These are phyloP conservation scores for Blastocystis sp. DNA, from an alignment of 352 stramenopile genomes.

Conservation along the genomic window DNA sequence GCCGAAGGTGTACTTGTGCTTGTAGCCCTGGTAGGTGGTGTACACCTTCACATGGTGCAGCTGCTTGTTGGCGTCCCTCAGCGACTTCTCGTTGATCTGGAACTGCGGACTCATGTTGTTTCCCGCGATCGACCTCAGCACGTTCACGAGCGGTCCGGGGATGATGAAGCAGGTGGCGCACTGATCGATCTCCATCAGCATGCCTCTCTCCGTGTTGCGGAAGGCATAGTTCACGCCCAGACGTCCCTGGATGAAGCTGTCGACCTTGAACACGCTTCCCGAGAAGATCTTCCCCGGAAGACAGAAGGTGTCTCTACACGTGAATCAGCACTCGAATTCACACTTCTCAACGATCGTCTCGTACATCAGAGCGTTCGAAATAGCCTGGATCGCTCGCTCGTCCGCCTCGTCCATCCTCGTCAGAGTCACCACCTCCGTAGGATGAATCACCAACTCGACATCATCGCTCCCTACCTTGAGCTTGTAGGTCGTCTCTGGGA, in stretches of 20 bases:
- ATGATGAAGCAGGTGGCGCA: not conserved
- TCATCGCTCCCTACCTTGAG: not conserved
- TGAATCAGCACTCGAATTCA: not conserved
- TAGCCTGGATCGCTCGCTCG: conserved; percentile 27
- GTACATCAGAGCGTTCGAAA: conserved; percentile 2
- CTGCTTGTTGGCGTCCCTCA: not conserved
- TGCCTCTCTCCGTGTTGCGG: conserved; percentile 15
- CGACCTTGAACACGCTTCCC: not conserved
- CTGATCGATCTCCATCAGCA: conserved; percentile 36
- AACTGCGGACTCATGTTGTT: not conserved
- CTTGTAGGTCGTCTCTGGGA: conserved; percentile 7
- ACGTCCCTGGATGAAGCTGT: not conserved
- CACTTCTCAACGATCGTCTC: conserved; percentile 4
- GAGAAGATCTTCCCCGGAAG: not conserved
- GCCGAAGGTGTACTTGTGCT: conserved; percentile 19
- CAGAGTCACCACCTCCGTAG: conserved; percentile 9
- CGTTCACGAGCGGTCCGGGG: not conserved
- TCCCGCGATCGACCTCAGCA: not conserved
- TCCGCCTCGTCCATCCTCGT: not conserved
- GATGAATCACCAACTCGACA: not conserved
- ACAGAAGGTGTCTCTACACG: not conserved
- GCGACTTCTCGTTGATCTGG: not conserved
- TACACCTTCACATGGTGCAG: not conserved
- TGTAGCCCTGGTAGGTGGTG: conserved; percentile 26
- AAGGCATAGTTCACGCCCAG: conserved; percentile 8